Evolutionary conservation across 352 stramenopile species (phyloP), one percentile per base, ranked within the genome.

Genomic region (Pythium sukuiense): DNA sequence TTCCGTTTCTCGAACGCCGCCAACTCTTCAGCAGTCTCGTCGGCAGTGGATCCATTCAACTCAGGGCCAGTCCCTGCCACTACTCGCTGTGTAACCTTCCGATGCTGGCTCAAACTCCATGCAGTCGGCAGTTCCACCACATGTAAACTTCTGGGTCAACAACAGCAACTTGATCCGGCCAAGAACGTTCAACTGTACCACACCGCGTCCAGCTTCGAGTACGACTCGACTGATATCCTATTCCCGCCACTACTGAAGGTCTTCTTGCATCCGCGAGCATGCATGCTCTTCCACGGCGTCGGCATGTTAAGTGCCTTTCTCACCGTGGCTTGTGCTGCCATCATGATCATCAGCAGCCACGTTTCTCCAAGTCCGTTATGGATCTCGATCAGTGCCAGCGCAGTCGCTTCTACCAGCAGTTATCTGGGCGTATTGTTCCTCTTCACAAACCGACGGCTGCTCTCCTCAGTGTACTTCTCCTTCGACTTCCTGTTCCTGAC

Each of bases 401-500:
- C 52, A 1, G 2, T n/a, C 6, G 24, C 3, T 5, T 52, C 18
- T 20, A 67, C 60, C 2, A 9, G 9, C 5, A 16, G 24, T 6
- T 67, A 60, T n/a, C n/a, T 67, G 1, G 18, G 33, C 29, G 5
- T 63, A 7, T 52, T 65, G 29, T 8, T 55, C 16, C 12, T 29
- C 18, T 63, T 54, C 43, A 63, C 26, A 26, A 62, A 73, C 39
- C 67, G 61, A 1, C 39, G 37, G 14, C 30, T 73, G 1, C 53
- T 73, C 1, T 27, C 30, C 5, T 11, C 26, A 7, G 6, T 65
- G 27, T 26, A 24, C n/a, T 13, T 24, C 4, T 70, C 67, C 13
- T 70, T 74, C 46, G 64, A 71, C 59, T 70, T 65, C 16, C 6
- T 65, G 0, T 71, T 71, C 45, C 13, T 74, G 16, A 65, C 39